A percentile compares a stretch with the other conserved stretches of the same genome.
These are phyloP conservation scores for Usnea hakonensis DNA, from an alignment of 495 filamentous ascomycete genomes.

Conservation along the genomic window DNA sequence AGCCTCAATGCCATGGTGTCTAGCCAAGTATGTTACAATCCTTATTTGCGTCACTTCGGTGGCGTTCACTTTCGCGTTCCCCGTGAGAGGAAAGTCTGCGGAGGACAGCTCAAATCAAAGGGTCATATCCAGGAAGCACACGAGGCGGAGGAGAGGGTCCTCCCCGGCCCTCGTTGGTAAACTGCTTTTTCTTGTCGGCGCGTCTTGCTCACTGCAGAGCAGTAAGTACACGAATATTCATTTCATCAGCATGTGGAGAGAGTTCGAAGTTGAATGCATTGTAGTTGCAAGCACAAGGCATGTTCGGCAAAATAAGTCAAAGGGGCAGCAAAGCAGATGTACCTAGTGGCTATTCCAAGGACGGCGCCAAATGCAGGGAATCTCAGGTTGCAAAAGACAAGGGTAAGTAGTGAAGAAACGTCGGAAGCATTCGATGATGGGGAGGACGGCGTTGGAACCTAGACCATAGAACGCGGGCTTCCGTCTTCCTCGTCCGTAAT, in stretches of 20 bases:
- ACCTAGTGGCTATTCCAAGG: background rate
- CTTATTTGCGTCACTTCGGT: constrained; percentile 41
- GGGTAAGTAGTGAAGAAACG: background rate
- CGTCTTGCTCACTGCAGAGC: constrained; percentile 10
- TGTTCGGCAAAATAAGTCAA: background rate
- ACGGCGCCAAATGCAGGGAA: background rate
- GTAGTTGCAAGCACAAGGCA: background rate
- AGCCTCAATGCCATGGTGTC: constrained; percentile 33
- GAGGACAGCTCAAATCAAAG: constrained; percentile 47
- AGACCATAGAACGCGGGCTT: background rate
- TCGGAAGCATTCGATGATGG: background rate
- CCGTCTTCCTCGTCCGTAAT: too few relatives aligned
- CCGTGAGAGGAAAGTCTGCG: constrained; percentile 54
- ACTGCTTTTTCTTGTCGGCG: constrained; percentile 3
- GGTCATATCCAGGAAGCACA: constrained; percentile 52
- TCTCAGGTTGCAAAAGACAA: background rate
- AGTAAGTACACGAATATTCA: constrained; percentile 2
- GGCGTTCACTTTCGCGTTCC: constrained; percentile 41
- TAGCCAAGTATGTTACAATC: constrained; percentile 49
- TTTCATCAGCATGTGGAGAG: constrained; percentile 9
- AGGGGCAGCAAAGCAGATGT: background rate
- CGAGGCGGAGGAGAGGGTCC: constrained; percentile 51
- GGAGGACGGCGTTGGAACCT: background rate
- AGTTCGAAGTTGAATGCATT: background rate
- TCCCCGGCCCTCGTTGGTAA: background rate